Percentiles rank a stretch among this genome's conserved stretches.
Conservation (phyloP, 2,329 filamentous ascomycete species). For the Didymella keratinophila region DNA sequence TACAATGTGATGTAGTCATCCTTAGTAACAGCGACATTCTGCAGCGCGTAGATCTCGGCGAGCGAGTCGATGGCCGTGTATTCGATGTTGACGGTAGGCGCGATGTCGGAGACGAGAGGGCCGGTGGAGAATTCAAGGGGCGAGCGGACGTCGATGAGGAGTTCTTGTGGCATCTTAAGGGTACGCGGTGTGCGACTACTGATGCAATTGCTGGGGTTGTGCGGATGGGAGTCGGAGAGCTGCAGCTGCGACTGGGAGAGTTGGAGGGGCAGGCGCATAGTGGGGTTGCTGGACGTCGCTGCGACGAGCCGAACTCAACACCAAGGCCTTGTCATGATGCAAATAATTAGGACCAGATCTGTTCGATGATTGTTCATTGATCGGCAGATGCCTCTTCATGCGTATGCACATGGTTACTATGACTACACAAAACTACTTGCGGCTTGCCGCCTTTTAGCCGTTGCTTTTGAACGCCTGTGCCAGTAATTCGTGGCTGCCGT, state of each 20-base stretch:
- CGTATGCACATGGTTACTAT: conserved; percentile 14
- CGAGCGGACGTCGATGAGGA: conserved; percentile 49
- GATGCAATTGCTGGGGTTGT: neutral
- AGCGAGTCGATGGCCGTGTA: conserved; percentile 47
- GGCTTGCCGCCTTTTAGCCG: neutral
- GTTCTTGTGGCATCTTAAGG: conserved; percentile 21
- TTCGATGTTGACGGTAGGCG: conserved; percentile 48
- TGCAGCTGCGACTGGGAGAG: neutral
- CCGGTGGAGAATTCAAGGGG: conserved; percentile 48
- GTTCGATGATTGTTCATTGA: conserved; percentile 12
- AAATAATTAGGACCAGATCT: neutral
- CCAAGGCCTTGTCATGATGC: neutral
- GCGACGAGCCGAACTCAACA: conserved; percentile 8
- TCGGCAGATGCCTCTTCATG: conserved; percentile 8
- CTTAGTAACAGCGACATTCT: conserved; percentile 32
- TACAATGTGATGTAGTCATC: conserved; percentile 48
- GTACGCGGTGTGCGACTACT: neutral
- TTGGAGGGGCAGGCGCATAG: conserved; percentile 5
- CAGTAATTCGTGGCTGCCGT: conserved; percentile 6
- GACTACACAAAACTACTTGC: conserved; percentile 13
- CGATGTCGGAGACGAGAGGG: conserved; percentile 34
- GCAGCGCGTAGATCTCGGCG: conserved; percentile 29
- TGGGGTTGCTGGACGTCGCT: conserved; percentile 6
- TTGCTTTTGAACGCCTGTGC: conserved; percentile 17
- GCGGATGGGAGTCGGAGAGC: neutral